Conservation (phyloP, 2,329 filamentous ascomycete species). For the Diaporthe aspalathi region DNA sequence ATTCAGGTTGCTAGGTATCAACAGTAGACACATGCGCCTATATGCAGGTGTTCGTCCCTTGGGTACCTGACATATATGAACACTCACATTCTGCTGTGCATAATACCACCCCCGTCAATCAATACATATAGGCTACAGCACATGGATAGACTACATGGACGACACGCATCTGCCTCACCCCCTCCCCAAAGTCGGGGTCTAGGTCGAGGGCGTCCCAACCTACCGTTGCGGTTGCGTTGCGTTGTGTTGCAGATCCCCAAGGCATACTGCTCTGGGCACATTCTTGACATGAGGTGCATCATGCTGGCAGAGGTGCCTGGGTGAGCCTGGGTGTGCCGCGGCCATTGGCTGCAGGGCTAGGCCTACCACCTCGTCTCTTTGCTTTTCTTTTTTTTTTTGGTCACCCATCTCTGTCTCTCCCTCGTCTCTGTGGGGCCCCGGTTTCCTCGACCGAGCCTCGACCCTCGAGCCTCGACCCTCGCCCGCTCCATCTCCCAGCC, state of each 20-base stretch:
- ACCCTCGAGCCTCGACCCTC: not conserved
- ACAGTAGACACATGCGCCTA: not conserved
- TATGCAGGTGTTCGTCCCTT: constrained; percentile 27
- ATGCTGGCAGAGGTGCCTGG: constrained; percentile 27
- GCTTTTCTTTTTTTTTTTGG: not conserved
- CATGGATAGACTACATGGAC: no score
- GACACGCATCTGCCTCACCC: not conserved
- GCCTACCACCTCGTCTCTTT: not conserved
- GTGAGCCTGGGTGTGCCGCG: constrained; percentile 29
- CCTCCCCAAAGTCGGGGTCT: not conserved
- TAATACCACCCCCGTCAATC: not conserved
- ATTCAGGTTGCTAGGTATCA: not conserved
- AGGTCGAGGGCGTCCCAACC: constrained; percentile 14
- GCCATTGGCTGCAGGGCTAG: constrained; percentile 17
- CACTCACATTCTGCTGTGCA: not conserved
- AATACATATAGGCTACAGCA: not conserved
- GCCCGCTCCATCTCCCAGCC: constrained; percentile 7
- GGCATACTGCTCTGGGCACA: constrained; percentile 24
- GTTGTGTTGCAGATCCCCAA: constrained; percentile 27
- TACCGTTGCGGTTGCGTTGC: not conserved
- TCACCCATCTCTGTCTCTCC: no score
- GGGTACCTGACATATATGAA: not conserved
- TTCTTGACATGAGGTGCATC: constrained; percentile 29
- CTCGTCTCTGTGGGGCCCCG: no score
- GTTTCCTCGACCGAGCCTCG: no score